A percentile compares a stretch with the other conserved stretches of the same genome.
phyloP scores from a whole-genome alignment of 2,329 filamentous ascomycete genomes.

The Pseudocercospora pini-densiflorae region DNA sequence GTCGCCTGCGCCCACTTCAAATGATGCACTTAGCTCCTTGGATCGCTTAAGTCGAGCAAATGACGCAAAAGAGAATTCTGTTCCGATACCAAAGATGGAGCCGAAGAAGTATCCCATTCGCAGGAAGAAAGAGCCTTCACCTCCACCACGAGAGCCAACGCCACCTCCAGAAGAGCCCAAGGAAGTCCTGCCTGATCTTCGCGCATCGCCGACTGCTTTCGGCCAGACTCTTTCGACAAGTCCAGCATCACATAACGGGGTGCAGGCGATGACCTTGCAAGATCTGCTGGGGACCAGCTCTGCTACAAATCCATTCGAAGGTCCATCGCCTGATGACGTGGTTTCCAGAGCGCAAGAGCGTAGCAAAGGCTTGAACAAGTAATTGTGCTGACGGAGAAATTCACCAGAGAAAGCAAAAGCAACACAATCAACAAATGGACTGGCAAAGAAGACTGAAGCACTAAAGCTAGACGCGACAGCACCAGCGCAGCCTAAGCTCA shows the following conservation, averaged over 20 bases:
- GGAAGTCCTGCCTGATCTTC: conserved; percentile 35
- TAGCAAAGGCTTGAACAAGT: conserved; percentile 40
- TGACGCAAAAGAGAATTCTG: conserved; percentile 33
- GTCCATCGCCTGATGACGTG: conserved; percentile 40
- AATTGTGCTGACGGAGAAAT: conserved; percentile 24
- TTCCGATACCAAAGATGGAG: conserved; percentile 57
- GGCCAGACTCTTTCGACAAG: conserved; percentile 33
- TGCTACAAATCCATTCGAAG: conserved; percentile 33
- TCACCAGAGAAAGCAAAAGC: conserved; percentile 27
- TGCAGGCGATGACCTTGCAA: conserved; percentile 26
- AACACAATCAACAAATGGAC: conserved; percentile 26
- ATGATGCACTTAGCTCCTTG: conserved; percentile 47
- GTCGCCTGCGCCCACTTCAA: conserved; percentile 10
- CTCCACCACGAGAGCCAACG: conserved; percentile 35
- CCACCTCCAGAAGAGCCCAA: conserved; percentile 34
- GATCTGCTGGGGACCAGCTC: conserved; percentile 33
- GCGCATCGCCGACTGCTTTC: conserved; percentile 38
- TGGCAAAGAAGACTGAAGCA: conserved; percentile 37
- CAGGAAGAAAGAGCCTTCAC: conserved; percentile 36
- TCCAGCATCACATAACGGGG: conserved; percentile 5
- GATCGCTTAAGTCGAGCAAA: conserved; percentile 46
- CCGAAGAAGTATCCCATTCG: conserved; percentile 62
- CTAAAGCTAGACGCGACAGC: conserved; percentile 33
- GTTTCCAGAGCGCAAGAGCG: conserved; percentile 36
- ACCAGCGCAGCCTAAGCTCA: conserved; percentile 49